Evolutionary conservation across 2,329 filamentous ascomycete genomes (phyloP), one percentile per base, ranked within the genome.

Genomic region (Lasiodiplodia hormozganensis): DNA sequence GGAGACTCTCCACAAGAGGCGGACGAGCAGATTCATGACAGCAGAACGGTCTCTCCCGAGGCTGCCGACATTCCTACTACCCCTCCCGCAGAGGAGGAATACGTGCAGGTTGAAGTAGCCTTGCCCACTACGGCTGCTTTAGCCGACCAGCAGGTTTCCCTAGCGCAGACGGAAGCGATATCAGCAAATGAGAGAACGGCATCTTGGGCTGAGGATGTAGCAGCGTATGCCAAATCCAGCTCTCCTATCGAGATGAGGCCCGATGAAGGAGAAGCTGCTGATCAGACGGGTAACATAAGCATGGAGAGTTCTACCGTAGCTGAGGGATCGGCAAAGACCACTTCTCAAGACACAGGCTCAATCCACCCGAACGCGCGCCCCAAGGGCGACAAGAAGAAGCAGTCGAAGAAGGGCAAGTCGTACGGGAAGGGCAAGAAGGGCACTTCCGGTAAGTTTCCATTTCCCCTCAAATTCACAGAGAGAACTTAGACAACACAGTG

Each of bases 401-500:
- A 31, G 18, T 3, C 28, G 28, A 67, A 67, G 47, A 67, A 60
- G 54, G 47, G 23, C 53, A 67, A 67, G 65, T 52, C 60, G 23
- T 64, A 52, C 14, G 60, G 60, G n/a, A 64, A 64, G n/a, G 47
- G 60, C n/a, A 64, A 64, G 43, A 64, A 64, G 16, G 60, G 60
- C 16, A 3, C 28, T 6, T 51, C 18, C 10, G 18, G 38, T 62
- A 49, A 31, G 23, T 7, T 21, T 51, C 11, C 14, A 31, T 11
- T 34, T 4, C 16, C n/a, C n/a, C 31, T 14, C 31, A n/a, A 64
- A 14, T 52, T 11, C 2, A 23, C 6, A 14, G 10, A 23, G 47
- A 34, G 11, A 18, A n/a, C 47, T 64, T 16, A 64, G 23, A 25
- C n/a, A 52, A n/a, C 31, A 16, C 23, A 64, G 60, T 14, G 14